Evolutionary conservation across 768 basidiomycete genomes (phyloP), one percentile per base, ranked within the genome.

Genomic region (Boletellus sp.): DNA sequence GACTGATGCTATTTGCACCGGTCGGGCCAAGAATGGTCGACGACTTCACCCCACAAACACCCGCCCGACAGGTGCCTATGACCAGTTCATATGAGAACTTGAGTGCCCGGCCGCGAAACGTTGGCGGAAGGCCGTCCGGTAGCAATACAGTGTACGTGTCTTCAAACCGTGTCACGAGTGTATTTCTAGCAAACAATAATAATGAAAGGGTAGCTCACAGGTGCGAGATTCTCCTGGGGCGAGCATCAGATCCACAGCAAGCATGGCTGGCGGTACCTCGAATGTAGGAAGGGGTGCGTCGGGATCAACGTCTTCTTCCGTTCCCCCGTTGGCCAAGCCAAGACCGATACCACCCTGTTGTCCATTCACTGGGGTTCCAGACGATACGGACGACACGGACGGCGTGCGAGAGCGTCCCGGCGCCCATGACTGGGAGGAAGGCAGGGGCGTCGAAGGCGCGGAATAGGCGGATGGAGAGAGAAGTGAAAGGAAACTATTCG

Each of bases 1-100:
- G 72, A 67, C 89, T 87, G 48, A 75, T 73, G 58, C 80, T 81
- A 54, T 74, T 78, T 32, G 68, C 72, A 38, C 72, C 73, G 12
- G 65, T 61, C 22, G 67, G 54, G 16, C 74, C 64, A 9, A 59
- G 44, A 42, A 69, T 60, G 50, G 69, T 59, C 44, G 68, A 60
- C 33, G 64, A 65, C 44, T 56, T 48, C 58, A 58, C 56, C 33
- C 51, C 59, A 31, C 71, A 53, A 9, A 62, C 41, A 35, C 74
- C 72, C 12, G 86, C 81, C 12, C 90, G 78, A 67, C 87, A 94
- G 0, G 90, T 85, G 1, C 94, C 94, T 2, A 98, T 78, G n/a
- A 88, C 75, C 12, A 99, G 79, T 55, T 94, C 85, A 62, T 98
- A 98, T 3, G 87, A 86, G 63, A 99, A 94, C 60, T 76, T 78